Conservation (phyloP, 805 yeast genomes). For the Yamadazyma laniorum region DNA sequence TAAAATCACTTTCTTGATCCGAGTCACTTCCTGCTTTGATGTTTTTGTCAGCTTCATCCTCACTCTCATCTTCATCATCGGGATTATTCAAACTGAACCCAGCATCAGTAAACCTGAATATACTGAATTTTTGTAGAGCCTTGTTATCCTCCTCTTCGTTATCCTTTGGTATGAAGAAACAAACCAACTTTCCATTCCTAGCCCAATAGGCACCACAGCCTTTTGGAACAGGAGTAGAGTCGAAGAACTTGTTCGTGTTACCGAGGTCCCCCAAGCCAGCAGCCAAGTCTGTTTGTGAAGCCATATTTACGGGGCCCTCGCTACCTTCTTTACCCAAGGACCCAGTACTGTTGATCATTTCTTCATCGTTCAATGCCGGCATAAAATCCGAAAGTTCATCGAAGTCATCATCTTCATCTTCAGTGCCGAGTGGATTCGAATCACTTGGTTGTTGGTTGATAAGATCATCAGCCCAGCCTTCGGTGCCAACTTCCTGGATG, state of each 20-base stretch:
- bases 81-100: constrained; percentile 33
- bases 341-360: constrained; percentile 22
- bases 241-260: constrained; percentile 39
- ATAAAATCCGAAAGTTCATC: constrained; percentile 36
- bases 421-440: constrained; percentile 15
- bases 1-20: constrained; percentile 24
- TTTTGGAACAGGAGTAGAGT: constrained; percentile 87
- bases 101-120: constrained; percentile 43
- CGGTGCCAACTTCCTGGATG: constrained; percentile 34
- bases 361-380: constrained; percentile 41
- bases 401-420: constrained; percentile 28
- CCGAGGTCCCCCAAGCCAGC: neutral
- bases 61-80: constrained; percentile 14
- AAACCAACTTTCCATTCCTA: constrained; percentile 69
- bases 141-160: constrained; percentile 32
- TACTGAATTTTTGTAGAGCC: constrained; percentile 48
- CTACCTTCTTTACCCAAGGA: constrained; percentile 12
- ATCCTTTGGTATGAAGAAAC: constrained; percentile 68
- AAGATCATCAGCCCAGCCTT: constrained; percentile 44
- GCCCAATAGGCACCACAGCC: constrained; percentile 94
- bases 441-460: constrained; percentile 35
- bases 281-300: constrained; percentile 2
- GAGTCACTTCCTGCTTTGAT: constrained; percentile 10
- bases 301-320: constrained; percentile 5
- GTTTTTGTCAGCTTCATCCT: constrained; percentile 15